These are phyloP conservation scores for Ustilago nuda DNA, from an alignment of 1,284 basidiomycete genomes.

Conservation along the genomic window DNA sequence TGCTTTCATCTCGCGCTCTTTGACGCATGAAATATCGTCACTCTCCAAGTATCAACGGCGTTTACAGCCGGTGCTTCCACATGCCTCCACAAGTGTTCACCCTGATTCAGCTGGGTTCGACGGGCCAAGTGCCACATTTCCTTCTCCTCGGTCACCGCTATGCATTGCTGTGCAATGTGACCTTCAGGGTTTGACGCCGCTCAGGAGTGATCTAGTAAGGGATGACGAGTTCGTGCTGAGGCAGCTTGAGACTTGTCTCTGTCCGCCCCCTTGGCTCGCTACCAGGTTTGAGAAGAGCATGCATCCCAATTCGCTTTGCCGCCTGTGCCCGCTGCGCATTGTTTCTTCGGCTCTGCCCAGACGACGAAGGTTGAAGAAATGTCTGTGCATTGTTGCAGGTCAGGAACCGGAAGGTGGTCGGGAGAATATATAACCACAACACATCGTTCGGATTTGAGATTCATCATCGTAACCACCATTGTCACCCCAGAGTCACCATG, in stretches of 20 bases:
- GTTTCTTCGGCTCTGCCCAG: not conserved
- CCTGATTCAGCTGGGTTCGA: not conserved
- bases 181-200: not conserved
- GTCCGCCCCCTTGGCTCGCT: conserved; percentile 1
- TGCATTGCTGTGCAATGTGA: not conserved
- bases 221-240: conserved; percentile 14
- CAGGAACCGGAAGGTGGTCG: not conserved
- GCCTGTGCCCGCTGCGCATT: not conserved
- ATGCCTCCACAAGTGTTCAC: conserved; percentile 4
- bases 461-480: not conserved
- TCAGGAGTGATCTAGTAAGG: not conserved
- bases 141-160: not conserved
- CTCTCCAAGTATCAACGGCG: not conserved
- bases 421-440: conserved; percentile 22
- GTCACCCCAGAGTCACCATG: conserved; percentile 15
- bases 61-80: not conserved
- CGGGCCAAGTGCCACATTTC: not conserved
- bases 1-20: not conserved
- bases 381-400: not conserved
- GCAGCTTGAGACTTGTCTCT: conserved; percentile 13
- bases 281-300: not conserved
- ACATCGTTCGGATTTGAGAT: no score
- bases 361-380: no score
- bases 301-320: not conserved
- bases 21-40: not conserved